These are phyloP conservation scores for Monosporascus ibericus DNA, from an alignment of 2,329 filamentous ascomycete species.

Conservation along the genomic window DNA sequence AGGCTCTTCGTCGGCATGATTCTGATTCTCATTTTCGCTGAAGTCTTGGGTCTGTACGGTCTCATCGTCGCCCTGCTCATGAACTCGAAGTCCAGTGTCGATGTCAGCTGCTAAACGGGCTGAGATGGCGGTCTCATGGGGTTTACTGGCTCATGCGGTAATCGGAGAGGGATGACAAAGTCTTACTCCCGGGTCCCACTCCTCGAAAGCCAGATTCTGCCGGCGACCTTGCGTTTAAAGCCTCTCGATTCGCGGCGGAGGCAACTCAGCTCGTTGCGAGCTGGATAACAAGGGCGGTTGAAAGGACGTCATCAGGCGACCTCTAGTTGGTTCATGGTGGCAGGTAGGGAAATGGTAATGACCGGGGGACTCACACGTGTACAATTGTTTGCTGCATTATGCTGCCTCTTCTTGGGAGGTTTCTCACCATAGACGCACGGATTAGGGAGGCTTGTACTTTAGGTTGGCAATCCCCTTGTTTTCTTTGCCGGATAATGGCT, in stretches of 20 bases:
- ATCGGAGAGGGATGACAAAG: neutral
- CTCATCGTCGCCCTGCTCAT: conserved; percentile 98
- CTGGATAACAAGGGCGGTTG: conserved; percentile 2
- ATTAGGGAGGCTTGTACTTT: conserved; percentile 26
- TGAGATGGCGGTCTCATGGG: neutral
- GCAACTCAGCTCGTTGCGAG: neutral
- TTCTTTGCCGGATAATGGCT: neutral
- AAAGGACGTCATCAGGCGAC: conserved; percentile 11
- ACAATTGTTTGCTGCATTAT: conserved; percentile 25
- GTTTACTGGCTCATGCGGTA: neutral
- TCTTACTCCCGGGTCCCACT: neutral
- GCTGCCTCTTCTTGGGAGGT: conserved; percentile 20
- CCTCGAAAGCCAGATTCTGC: neutral
- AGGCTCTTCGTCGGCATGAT: conserved; percentile 96
- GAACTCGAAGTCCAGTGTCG: conserved; percentile 84
- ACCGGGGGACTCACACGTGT: conserved; percentile 22
- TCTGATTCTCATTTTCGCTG: conserved; percentile 98
- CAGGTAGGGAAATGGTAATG: conserved; percentile 18
- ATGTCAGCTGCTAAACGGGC: conserved; percentile 52
- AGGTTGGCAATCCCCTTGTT: conserved; percentile 22
- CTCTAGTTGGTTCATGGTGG: conserved; percentile 7
- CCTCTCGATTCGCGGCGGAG: neutral
- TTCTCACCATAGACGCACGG: conserved; percentile 26
- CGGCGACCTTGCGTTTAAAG: neutral
- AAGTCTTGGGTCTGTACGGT: conserved; percentile 99